Evolutionary conservation across 177 flowering plant genomes (phyloP).

Genomic region (Vitis hybrid): DNA sequence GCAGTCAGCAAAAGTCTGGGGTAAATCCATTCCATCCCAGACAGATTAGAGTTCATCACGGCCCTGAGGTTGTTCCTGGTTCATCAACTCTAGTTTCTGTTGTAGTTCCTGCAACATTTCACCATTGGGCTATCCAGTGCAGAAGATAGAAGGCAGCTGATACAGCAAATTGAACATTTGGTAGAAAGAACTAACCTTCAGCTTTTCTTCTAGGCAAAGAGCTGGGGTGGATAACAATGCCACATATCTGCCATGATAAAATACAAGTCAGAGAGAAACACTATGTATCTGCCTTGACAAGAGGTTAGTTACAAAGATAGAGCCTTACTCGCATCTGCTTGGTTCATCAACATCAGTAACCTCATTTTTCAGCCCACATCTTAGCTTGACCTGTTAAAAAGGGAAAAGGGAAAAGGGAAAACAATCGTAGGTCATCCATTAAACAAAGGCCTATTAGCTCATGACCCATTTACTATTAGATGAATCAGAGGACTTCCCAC

Average conservation of each 20-base stretch:
- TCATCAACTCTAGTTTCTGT: constrained; percentile 66
- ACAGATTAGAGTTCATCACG: constrained; percentile 58
- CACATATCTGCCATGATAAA: constrained; percentile 60
- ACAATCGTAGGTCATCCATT: too few species aligned
- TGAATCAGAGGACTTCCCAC: too few species aligned
- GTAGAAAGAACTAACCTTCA: constrained; percentile 51
- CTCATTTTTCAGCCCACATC: constrained; percentile 88
- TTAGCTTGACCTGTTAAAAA: constrained; percentile 63
- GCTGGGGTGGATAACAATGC: constrained; percentile 84
- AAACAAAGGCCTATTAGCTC: too few species aligned
- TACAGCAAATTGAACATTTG: not conserved
- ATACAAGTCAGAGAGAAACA: not conserved
- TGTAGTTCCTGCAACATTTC: constrained; percentile 64
- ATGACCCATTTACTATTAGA: too few species aligned
- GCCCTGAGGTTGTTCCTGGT: constrained; percentile 50
- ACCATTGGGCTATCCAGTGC: not conserved
- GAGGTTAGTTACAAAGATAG: constrained; percentile 5
- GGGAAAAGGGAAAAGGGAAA: too few species aligned
- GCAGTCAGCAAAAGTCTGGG: not conserved
- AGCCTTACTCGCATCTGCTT: constrained; percentile 96
- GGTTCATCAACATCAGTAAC: constrained; percentile 92
- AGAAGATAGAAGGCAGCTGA: not conserved
- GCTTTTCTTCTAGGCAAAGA: constrained; percentile 73
- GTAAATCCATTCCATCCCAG: not conserved
- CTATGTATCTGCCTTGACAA: not conserved